These are phyloP conservation scores for Dendrobium chrysotoxum DNA, from an alignment of 106 monocot species.

Conservation along the genomic window DNA sequence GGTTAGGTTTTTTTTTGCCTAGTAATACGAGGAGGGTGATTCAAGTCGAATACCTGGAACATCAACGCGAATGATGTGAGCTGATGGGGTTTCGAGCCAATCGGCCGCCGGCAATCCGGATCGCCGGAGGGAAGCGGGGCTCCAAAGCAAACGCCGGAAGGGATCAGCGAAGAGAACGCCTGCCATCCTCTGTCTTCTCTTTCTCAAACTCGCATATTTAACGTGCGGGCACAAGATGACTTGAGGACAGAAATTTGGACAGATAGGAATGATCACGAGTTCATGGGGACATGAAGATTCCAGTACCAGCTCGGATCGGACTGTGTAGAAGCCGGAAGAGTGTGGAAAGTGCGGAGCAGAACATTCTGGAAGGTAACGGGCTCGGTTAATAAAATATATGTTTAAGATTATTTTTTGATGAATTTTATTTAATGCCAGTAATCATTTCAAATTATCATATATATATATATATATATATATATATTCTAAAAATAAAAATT, in stretches of 20 bases:
- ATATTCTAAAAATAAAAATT: no score
- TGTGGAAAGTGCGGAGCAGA: background rate
- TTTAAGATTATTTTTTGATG: no score
- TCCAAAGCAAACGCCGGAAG: slow-evolving; percentile 56
- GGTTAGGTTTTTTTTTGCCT: background rate
- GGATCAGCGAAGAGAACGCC: slow-evolving; percentile 41
- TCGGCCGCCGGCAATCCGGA: slow-evolving; percentile 29
- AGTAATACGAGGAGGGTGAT: background rate
- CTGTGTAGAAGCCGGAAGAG: background rate
- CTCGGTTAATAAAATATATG: no score
- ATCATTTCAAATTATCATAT: no score
- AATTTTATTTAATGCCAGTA: no score
- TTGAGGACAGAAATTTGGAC: no score
- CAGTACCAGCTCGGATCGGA: background rate
- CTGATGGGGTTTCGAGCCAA: slow-evolving; percentile 77
- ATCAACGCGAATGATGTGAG: slow-evolving; percentile 72
- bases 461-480: no score
- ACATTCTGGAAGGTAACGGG: background rate
- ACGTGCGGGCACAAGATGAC: background rate
- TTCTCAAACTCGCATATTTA: background rate
- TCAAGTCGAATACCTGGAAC: slow-evolving; percentile 49
- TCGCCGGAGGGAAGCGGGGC: slow-evolving; percentile 17
- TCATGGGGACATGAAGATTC: background rate
- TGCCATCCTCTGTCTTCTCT: slow-evolving; percentile 21
- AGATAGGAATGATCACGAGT: background rate